These are phyloP conservation scores for Bolboschoenus planiculmis DNA, from an alignment of 176 grass and related monocot species.

Conservation along the genomic window DNA sequence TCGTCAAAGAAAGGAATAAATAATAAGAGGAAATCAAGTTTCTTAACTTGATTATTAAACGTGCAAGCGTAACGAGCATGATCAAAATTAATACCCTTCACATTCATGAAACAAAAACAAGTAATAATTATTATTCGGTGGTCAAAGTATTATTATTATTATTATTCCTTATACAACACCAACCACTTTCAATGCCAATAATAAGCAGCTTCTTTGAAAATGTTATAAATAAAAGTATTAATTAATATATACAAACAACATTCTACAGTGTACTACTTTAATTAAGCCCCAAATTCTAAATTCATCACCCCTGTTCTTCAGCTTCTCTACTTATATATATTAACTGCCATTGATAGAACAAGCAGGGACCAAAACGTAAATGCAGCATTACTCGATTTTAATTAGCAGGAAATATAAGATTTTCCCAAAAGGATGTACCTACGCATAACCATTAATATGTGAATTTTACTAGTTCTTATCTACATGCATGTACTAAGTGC, in stretches of 20 bases:
- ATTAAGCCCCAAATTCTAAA: not conserved
- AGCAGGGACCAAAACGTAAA: not conserved
- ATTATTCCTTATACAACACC: not conserved
- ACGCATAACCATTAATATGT: not conserved
- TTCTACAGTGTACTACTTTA: not conserved
- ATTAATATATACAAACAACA: not conserved
- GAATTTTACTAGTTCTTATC: not conserved
- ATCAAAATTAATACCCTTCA: not conserved
- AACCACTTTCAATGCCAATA: conserved; percentile 3
- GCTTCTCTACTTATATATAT: not conserved
- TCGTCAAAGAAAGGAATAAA: conserved; percentile 7
- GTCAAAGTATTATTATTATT: not conserved
- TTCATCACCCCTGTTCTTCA: not conserved
- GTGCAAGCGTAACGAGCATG: conserved; percentile 5
- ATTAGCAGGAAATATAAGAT: not conserved
- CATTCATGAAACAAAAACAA: not conserved
- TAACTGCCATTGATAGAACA: not conserved
- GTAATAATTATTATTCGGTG: not conserved
- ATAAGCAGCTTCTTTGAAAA: not conserved
- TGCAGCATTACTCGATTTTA: not conserved
- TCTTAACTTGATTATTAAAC: not conserved
- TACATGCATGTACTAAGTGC: not conserved
- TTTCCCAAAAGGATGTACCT: not conserved
- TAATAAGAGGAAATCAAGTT: not conserved
- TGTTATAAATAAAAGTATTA: not conserved